Evolutionary conservation across 345 rosid species (phyloP).

Genomic region (Syzygium oleosum): DNA sequence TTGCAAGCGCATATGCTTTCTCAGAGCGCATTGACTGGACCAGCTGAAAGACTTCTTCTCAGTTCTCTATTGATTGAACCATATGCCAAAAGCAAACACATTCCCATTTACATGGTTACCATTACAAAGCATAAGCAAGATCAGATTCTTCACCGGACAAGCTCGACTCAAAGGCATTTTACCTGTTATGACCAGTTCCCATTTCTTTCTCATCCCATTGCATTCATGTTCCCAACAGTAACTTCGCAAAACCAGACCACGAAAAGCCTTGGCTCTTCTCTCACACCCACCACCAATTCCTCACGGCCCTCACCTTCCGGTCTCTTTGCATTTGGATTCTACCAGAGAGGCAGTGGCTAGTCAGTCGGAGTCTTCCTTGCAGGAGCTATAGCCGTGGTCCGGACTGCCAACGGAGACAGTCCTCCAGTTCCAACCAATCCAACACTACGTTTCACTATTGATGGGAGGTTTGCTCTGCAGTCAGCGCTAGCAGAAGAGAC

Average conservation of each 20-base stretch:
- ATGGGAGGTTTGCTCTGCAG: neutral
- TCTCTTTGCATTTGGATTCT: neutral
- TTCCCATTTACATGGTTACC: neutral
- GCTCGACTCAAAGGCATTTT: neutral
- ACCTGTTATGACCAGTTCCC: neutral
- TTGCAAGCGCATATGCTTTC: too few species aligned
- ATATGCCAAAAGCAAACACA: too few species aligned
- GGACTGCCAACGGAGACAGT: neutral
- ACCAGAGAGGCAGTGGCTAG: neutral
- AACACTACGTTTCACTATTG: neutral
- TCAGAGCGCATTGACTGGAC: too few species aligned
- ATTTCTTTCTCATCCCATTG: neutral
- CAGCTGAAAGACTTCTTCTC: too few species aligned
- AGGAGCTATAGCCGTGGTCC: neutral
- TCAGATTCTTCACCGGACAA: neutral
- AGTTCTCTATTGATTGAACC: too few species aligned
- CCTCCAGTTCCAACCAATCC: neutral
- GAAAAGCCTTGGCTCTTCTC: neutral
- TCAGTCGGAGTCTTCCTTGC: neutral
- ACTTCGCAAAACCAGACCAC: neutral
- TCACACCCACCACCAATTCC: neutral
- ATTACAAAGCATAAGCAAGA: neutral
- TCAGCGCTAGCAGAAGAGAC: neutral
- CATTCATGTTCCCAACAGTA: neutral
- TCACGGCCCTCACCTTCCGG: neutral